Conservation (phyloP, 2,329 filamentous ascomycete genomes). For the Neophaeococcomyces aloes region DNA sequence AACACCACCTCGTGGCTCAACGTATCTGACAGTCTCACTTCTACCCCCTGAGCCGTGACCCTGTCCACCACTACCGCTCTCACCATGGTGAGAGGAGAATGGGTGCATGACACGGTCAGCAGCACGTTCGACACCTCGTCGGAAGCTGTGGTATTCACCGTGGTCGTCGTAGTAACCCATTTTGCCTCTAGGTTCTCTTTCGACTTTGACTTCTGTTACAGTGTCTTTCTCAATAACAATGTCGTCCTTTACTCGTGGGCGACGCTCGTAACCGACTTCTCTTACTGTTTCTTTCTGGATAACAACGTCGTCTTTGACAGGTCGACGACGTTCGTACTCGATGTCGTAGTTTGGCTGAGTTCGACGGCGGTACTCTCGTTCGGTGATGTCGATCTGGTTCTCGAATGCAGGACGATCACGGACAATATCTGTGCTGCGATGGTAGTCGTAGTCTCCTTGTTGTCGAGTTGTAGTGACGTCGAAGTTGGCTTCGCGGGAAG, state of each 20-base stretch:
- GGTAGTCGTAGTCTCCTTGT: slow-evolving; percentile 23
- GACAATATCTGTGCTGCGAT: slow-evolving; percentile 22
- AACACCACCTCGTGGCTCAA: slow-evolving; percentile 41
- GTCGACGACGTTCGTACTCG: slow-evolving; percentile 33
- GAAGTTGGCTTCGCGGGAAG: slow-evolving; percentile 21
- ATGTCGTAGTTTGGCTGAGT: slow-evolving; percentile 44
- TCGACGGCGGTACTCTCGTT: slow-evolving; percentile 57
- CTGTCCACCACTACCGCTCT: slow-evolving; percentile 34
- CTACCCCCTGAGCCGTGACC: slow-evolving; percentile 35
- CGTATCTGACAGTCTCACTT: slow-evolving; percentile 38
- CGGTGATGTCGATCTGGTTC: slow-evolving; percentile 42
- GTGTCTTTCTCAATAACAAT: slow-evolving; percentile 26
- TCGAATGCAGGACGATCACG: slow-evolving; percentile 32
- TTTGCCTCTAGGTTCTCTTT: slow-evolving; percentile 36
- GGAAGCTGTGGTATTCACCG: slow-evolving; percentile 64
- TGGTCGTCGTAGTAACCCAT: slow-evolving; percentile 77
- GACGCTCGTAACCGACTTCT: not conserved
- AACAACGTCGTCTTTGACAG: slow-evolving; percentile 18
- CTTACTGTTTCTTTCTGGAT: slow-evolving; percentile 27
- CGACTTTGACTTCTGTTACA: slow-evolving; percentile 38
- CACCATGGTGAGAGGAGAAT: slow-evolving; percentile 40
- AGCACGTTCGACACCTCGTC: slow-evolving; percentile 57
- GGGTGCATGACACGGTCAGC: slow-evolving; percentile 56
- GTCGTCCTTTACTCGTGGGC: slow-evolving; percentile 26
- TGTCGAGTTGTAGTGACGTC: slow-evolving; percentile 35